Conservation (phyloP, 352 stramenopile genomes). For the Elongisporangium senticosum region DNA sequence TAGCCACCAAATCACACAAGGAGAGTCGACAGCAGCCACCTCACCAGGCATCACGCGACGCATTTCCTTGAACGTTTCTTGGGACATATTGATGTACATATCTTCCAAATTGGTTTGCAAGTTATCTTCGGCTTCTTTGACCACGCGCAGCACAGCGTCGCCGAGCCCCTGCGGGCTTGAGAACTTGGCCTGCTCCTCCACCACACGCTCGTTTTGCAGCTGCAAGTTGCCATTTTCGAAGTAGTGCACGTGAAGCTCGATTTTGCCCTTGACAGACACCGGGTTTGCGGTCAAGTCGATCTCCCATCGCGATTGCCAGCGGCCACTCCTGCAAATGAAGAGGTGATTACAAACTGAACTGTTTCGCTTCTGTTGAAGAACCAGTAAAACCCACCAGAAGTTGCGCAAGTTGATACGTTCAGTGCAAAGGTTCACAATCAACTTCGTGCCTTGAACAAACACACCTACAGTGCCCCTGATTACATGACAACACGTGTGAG, state of each 20-base stretch:
- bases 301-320: conserved; percentile 82
- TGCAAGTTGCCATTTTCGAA: conserved; percentile 96
- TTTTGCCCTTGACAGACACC: conserved; percentile 41
- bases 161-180: conserved; percentile 35
- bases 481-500: conserved; percentile 3
- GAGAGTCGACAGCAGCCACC: conserved; percentile 1
- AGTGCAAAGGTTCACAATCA: conserved; percentile 78
- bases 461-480: conserved; percentile 72
- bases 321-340: conserved; percentile 35
- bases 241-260: conserved; percentile 90
- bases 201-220: conserved; percentile 74
- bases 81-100: conserved; percentile 94
- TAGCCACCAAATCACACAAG: conserved; percentile 1
- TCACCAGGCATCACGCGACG: conserved; percentile 90
- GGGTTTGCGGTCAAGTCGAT: conserved; percentile 54
- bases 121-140: conserved; percentile 79
- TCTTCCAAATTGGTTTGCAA: conserved; percentile 89
- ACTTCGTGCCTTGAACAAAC: conserved; percentile 50
- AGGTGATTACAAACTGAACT: not conserved
- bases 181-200: conserved; percentile 54
- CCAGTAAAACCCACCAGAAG: conserved; percentile 49
- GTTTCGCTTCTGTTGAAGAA: not conserved
- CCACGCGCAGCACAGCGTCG: conserved; percentile 60
- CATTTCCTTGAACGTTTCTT: conserved; percentile 94
- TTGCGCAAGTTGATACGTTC: conserved; percentile 88